Base-by-base conservation (phyloP, 2,329 filamentous ascomycete species). In the Stromatinia cepivora region DNA sequence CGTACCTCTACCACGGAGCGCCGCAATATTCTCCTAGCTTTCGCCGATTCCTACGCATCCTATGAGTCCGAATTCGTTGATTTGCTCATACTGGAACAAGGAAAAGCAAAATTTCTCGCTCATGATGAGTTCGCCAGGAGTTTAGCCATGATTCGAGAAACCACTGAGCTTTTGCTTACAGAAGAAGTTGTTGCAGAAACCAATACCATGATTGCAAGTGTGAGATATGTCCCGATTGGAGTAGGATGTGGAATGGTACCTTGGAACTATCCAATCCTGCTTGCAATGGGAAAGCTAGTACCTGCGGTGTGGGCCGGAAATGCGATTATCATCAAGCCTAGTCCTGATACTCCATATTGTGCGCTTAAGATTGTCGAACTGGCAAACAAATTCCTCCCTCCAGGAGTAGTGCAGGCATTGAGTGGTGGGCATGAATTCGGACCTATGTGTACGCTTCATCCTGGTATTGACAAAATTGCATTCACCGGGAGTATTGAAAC, bases 401-500 rank as follows among this genome's bases (percentile, higher is more conserved):
- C 83, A 0, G 86, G 85, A 22, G 84, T 88, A 20, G 76, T 88
- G 28, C 85, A 87, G 57, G 67, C 61, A 0, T 20, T 71, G 17
- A 54, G 62, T n/a, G 70, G 70, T 9, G 70, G 84, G 64, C 84
- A 85, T 20, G 81, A 83, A 8, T 78, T 88, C 15, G 86, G 86
- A 17, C 84, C 84, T 0, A 75, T 79, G 76, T 82, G 88, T 77
- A 86, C 84, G 0, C 78, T 81, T n/a, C 86, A 88, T 73, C 80
- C 80, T 1, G 83, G 81, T 17, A 84, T 88, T 73, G 81, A 82
- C 67, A 87, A 87, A 78, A 84, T 88, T 75, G 84, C 80, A 70
- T 88, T 88, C 75, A 88, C 86, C 0, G 86, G 86, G 3, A 86
- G 85, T 0, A 84, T 80, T 7, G 77, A 80, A 5, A 87, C 85